Percentiles rank a stretch among this genome's conserved stretches.
phyloP scores from a whole-genome alignment of 2,329 filamentous ascomycete genomes.

The Fusarium sp. region DNA sequence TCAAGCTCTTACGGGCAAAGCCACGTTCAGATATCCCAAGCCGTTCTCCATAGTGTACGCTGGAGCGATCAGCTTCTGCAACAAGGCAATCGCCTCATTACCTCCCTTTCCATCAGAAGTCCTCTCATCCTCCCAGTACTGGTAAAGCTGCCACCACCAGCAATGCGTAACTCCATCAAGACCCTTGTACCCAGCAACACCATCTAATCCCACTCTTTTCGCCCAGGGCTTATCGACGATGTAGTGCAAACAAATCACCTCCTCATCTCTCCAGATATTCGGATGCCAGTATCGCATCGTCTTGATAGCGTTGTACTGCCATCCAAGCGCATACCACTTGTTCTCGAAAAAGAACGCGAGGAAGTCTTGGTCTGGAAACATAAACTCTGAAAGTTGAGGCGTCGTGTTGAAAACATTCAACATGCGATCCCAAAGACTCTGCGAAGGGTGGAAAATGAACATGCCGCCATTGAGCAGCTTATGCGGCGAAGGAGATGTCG shows the following conservation, averaged over 20 bases:
- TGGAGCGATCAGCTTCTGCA: conserved; percentile 14
- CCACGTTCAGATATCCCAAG: background rate
- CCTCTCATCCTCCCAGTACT: conserved; percentile 33
- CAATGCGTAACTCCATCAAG: conserved; percentile 31
- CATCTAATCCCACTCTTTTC: conserved; percentile 25
- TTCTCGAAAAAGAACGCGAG: conserved; percentile 31
- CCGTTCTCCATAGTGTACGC: background rate
- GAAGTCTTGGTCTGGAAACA: conserved; percentile 39
- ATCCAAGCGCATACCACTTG: conserved; percentile 37
- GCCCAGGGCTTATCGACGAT: conserved; percentile 41
- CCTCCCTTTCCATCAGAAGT: background rate
- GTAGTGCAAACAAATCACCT: conserved; percentile 37
- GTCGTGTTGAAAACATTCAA: conserved; percentile 24
- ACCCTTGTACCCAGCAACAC: conserved; percentile 31
- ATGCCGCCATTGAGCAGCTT: conserved; percentile 38
- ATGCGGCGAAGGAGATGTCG: conserved; percentile 9
- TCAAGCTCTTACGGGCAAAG: conserved; percentile 15
- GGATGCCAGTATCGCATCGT: conserved; percentile 42
- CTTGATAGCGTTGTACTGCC: conserved; percentile 41
- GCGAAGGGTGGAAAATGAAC: conserved; percentile 37
- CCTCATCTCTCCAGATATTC: conserved; percentile 37
- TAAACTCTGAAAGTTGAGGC: conserved; percentile 21
- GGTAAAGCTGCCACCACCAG: conserved; percentile 41
- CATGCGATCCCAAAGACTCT: conserved; percentile 30
- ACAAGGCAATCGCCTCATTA: conserved; percentile 9